Conservation (phyloP, 2,329 filamentous ascomycete species). For the Microsporum canis region DNA sequence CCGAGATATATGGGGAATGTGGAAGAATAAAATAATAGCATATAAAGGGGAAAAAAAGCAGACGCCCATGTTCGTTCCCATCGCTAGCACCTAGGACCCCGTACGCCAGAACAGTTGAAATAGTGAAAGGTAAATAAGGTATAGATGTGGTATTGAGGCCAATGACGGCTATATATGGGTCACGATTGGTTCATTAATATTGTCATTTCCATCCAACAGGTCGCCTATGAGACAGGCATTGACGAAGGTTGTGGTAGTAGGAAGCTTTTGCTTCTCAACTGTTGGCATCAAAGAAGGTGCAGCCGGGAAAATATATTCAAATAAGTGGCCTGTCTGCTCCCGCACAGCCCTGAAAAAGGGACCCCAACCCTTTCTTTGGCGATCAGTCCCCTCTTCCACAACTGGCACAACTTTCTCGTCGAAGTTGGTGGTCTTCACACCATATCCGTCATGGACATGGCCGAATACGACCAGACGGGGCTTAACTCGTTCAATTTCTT, state of each 20-base stretch:
- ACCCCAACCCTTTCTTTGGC: background rate
- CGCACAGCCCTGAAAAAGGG: background rate
- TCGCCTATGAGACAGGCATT: slow-evolving; percentile 2
- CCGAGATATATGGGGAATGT: background rate
- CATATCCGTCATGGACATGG: slow-evolving; percentile 19
- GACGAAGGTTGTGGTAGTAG: background rate
- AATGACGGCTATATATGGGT: background rate
- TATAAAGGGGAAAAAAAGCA: background rate
- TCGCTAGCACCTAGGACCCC: background rate
- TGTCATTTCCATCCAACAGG: background rate
- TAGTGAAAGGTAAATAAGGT: background rate
- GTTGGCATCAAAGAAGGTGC: background rate
- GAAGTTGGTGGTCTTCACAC: slow-evolving; percentile 1
- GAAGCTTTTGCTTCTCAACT: background rate
- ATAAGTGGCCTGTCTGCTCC: background rate
- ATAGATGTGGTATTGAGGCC: background rate
- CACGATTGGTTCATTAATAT: slow-evolving; percentile 2
- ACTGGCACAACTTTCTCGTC: background rate
- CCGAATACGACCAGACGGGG: slow-evolving; percentile 20
- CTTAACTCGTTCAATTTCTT: slow-evolving; percentile 16
- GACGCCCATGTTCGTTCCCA: background rate
- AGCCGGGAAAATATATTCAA: background rate
- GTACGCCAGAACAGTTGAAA: background rate
- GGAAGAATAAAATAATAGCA: background rate
- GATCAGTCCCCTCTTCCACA: background rate